These are phyloP conservation scores for Cerioporus squamosus DNA, from an alignment of 1,284 basidiomycete genomes.

Conservation along the genomic window DNA sequence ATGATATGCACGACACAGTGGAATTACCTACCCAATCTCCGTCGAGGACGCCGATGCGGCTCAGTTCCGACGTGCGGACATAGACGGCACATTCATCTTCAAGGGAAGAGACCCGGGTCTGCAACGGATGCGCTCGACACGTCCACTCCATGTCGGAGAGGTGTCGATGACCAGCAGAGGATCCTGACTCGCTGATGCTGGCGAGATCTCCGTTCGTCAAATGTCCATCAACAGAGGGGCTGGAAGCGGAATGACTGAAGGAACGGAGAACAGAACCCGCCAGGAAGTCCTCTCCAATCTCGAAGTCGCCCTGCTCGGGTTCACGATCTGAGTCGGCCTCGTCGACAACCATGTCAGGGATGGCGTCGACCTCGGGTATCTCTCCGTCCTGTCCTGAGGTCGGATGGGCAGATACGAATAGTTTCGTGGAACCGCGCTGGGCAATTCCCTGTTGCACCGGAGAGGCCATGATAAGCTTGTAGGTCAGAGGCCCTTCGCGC, in stretches of 20 bases:
- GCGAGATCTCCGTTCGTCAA: slow-evolving; percentile 11
- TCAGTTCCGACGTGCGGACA: slow-evolving; percentile 26
- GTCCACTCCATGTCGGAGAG: slow-evolving; percentile 16
- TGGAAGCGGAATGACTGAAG: slow-evolving; percentile 6
- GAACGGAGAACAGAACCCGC: slow-evolving; percentile 48
- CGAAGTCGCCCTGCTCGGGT: slow-evolving; percentile 32
- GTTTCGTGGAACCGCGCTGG: slow-evolving; percentile 52
- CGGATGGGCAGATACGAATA: slow-evolving; percentile 55
- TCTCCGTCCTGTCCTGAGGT: slow-evolving; percentile 7
- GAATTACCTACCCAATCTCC: slow-evolving; percentile 60
- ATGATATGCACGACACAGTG: background rate
- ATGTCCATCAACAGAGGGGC: slow-evolving; percentile 9
- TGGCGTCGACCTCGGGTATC: slow-evolving; percentile 13
- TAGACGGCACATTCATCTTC: slow-evolving; percentile 32
- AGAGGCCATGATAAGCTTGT: slow-evolving; percentile 55
- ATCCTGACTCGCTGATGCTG: background rate
- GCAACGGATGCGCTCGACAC: slow-evolving; percentile 34
- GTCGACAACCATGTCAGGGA: slow-evolving; percentile 11
- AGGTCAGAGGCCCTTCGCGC: slow-evolving; percentile 20
- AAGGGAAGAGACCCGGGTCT: slow-evolving; percentile 34
- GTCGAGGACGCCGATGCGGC: slow-evolving; percentile 27
- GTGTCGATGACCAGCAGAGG: slow-evolving; percentile 1
- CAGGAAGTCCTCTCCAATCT: slow-evolving; percentile 75
- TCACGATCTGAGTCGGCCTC: slow-evolving; percentile 20
- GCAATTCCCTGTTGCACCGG: slow-evolving; percentile 78